phyloP scores from a whole-genome alignment of 2,329 filamentous ascomycete genomes.

The Thermoascus crustaceus region DNA sequence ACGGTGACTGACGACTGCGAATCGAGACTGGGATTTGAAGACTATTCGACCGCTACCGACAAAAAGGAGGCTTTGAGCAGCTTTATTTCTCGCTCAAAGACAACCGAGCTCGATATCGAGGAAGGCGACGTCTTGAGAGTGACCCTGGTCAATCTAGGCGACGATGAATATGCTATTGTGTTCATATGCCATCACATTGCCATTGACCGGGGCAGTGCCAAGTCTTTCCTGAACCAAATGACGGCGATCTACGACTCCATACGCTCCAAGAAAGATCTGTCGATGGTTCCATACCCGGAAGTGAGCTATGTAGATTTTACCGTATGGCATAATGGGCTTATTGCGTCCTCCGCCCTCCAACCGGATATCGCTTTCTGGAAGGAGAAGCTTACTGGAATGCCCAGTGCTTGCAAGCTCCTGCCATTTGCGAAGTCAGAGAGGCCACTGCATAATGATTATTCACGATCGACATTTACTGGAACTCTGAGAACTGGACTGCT shows the following conservation, averaged over 20 bases:
- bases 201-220: constrained; percentile 14
- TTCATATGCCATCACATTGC: constrained; percentile 15
- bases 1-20: constrained; percentile 10
- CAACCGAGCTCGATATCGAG: constrained; percentile 14
- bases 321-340: constrained; percentile 15
- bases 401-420: constrained; percentile 8
- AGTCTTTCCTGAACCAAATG: constrained; percentile 13
- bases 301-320: constrained; percentile 17
- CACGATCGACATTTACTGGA: constrained; percentile 9
- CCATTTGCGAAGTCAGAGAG: constrained; percentile 11
- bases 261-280: constrained; percentile 8
- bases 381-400: constrained; percentile 8
- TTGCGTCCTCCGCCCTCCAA: constrained; percentile 10
- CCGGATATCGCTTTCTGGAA: constrained; percentile 12
- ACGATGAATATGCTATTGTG: constrained; percentile 12
- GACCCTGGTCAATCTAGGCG: constrained; percentile 12
- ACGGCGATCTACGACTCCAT: constrained; percentile 15
- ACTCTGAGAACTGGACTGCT: constrained; percentile 11
- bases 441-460: constrained; percentile 8
- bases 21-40: constrained; percentile 10
- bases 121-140: constrained; percentile 14
- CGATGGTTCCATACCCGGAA: constrained; percentile 9
- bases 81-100: constrained; percentile 3
- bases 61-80: constrained; percentile 9
- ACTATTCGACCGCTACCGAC: constrained; percentile 11